phyloP scores from a whole-genome alignment of 2,329 filamentous ascomycete genomes.

The Clarireedia homoeocarpa region DNA sequence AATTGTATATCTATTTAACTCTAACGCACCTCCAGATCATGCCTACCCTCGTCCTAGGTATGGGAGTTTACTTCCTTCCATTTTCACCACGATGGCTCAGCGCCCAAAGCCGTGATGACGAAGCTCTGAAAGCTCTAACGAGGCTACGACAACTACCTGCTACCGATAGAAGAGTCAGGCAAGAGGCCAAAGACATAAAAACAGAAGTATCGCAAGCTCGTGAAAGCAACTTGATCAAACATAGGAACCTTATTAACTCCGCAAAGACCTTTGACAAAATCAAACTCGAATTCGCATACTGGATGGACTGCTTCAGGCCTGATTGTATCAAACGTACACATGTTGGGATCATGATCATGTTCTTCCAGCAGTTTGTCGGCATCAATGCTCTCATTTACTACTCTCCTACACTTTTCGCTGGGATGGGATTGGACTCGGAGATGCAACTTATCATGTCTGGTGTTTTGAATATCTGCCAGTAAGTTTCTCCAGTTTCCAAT shows the following conservation, averaged over 20 bases:
- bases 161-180: constrained; percentile 41
- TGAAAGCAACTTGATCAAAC: constrained; percentile 34
- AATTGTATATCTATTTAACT: background rate
- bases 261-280: constrained; percentile 26
- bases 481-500: constrained; percentile 27
- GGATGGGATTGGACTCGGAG: constrained; percentile 24
- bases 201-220: constrained; percentile 28
- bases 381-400: constrained; percentile 45
- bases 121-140: constrained; percentile 40
- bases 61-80: constrained; percentile 39
- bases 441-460: constrained; percentile 46
- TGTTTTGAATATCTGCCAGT: constrained; percentile 35
- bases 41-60: constrained; percentile 26
- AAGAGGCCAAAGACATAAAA: constrained; percentile 42
- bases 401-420: constrained; percentile 18
- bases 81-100: constrained; percentile 36
- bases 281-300: constrained; percentile 40
- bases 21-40: constrained; percentile 18
- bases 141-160: constrained; percentile 41
- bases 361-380: constrained; percentile 49
- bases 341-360: constrained; percentile 43
- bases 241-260: constrained; percentile 24
- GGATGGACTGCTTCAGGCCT: constrained; percentile 41
- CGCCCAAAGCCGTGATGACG: constrained; percentile 38
- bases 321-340: constrained; percentile 42